Evolutionary conservation across 495 filamentous ascomycete species (phyloP).

Genomic region (Lasiosphaeria miniovina): DNA sequence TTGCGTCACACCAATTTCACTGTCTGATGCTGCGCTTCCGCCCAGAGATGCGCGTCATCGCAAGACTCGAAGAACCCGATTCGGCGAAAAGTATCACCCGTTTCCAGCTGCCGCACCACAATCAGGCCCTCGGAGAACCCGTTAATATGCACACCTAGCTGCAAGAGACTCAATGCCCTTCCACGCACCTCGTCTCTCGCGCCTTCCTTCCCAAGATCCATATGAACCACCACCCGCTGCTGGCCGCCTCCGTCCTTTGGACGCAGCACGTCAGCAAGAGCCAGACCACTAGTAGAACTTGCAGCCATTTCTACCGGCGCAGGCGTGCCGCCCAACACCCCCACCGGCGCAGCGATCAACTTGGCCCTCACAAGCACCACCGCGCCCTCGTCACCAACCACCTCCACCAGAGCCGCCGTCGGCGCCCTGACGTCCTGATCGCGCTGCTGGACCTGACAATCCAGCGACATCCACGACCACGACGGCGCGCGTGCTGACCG

Average conservation of each 20-base stretch:
- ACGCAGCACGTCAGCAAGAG: neutral
- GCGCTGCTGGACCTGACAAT: too few species aligned
- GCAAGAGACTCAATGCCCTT: neutral
- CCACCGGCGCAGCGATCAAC: too few species aligned
- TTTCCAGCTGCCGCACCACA: neutral
- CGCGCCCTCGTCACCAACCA: too few species aligned
- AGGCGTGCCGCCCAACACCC: neutral
- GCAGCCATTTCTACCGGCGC: neutral
- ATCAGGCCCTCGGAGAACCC: neutral
- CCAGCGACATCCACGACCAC: neutral
- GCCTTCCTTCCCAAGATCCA: too few species aligned
- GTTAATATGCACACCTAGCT: neutral
- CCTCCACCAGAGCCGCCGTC: too few species aligned
- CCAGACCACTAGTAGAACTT: neutral
- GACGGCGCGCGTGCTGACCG: neutral
- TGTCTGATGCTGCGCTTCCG: neutral
- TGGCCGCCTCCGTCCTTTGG: too few species aligned
- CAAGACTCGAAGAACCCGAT: neutral
- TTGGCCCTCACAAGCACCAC: too few species aligned
- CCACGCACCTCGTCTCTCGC: neutral
- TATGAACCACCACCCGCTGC: too few species aligned
- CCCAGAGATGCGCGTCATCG: neutral
- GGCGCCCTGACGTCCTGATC: too few species aligned
- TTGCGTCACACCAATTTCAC: neutral
- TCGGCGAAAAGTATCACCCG: neutral